Conservation (phyloP, 805 yeast genomes). For the Yarrowia bubula region DNA sequence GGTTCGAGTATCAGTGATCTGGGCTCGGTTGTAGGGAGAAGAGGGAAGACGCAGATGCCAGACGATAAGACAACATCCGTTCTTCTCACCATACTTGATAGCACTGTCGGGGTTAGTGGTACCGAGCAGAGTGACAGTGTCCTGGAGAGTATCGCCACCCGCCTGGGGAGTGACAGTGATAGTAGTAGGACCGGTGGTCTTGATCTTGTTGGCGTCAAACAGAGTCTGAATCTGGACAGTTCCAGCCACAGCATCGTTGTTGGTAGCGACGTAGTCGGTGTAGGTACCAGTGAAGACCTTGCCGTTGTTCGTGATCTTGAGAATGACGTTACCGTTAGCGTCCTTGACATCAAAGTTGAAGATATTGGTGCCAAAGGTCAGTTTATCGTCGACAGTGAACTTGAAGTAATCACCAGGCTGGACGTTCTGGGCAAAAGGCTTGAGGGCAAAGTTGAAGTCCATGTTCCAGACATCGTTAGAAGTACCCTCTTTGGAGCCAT, state of each 20-base stretch:
- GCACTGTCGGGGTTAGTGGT: neutral
- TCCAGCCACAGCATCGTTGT: neutral
- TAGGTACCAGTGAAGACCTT: neutral
- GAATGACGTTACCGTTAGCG: neutral
- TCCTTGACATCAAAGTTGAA: conserved; percentile 19
- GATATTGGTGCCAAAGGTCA: neutral
- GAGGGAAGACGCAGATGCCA: neutral
- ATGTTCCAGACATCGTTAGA: neutral
- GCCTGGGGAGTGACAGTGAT: neutral
- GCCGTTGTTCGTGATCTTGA: neutral
- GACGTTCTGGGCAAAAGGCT: neutral
- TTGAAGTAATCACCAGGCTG: conserved; percentile 14
- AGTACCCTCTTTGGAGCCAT: neutral
- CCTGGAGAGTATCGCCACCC: neutral
- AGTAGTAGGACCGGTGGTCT: neutral
- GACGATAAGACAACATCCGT: neutral
- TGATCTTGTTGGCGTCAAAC: neutral
- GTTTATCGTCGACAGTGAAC: neutral
- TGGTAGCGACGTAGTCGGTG: conserved; percentile 8
- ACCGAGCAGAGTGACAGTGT: neutral
- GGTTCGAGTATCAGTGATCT: neutral
- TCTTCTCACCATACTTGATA: neutral
- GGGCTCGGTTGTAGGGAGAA: conserved; percentile 12
- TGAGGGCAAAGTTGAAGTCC: conserved; percentile 1
- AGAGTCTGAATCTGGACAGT: neutral